Evolutionary conservation across 768 basidiomycete genomes (phyloP).

Genomic region (Phlebiopsis flavidoalba): DNA sequence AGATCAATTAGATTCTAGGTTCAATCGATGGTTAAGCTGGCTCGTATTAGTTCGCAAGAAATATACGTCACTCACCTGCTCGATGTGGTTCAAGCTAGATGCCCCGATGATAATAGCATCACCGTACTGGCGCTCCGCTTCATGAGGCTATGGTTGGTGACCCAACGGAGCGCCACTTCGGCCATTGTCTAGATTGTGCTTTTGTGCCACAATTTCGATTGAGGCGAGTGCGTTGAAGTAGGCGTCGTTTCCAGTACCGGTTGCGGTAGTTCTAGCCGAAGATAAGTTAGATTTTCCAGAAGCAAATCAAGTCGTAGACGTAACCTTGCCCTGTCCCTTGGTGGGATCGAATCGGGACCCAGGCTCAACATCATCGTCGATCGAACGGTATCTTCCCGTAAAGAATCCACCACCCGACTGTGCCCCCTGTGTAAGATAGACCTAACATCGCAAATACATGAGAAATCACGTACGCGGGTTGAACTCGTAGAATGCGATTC

Average conservation of each 20-base stretch:
- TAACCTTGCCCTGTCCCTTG: constrained; percentile 42
- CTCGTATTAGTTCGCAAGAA: too few species aligned
- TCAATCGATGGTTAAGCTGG: not conserved
- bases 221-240: constrained; percentile 29
- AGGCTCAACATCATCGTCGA: constrained; percentile 36
- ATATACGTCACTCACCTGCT: constrained; percentile 20
- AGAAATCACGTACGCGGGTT: constrained; percentile 33
- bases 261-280: constrained; percentile 30
- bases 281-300: not conserved
- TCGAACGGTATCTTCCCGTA: constrained; percentile 33
- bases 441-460: not conserved
- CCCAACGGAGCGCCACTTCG: constrained; percentile 36
- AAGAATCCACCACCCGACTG: constrained; percentile 35
- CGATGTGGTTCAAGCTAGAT: constrained; percentile 50
- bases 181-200: constrained; percentile 19
- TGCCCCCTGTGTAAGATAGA: not conserved
- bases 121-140: constrained; percentile 41
- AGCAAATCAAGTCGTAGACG: not conserved
- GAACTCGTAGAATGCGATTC: constrained; percentile 36
- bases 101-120: constrained; percentile 62
- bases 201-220: constrained; percentile 27
- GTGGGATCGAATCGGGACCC: constrained; percentile 53
- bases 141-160: constrained; percentile 42
- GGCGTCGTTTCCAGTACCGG: constrained; percentile 31
- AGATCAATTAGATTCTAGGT: constrained; percentile 45